Percentiles rank a stretch among this genome's conserved stretches.
Evolutionary conservation across 495 filamentous ascomycete species (phyloP).

Genomic region (Hypoxylon intermedium): DNA sequence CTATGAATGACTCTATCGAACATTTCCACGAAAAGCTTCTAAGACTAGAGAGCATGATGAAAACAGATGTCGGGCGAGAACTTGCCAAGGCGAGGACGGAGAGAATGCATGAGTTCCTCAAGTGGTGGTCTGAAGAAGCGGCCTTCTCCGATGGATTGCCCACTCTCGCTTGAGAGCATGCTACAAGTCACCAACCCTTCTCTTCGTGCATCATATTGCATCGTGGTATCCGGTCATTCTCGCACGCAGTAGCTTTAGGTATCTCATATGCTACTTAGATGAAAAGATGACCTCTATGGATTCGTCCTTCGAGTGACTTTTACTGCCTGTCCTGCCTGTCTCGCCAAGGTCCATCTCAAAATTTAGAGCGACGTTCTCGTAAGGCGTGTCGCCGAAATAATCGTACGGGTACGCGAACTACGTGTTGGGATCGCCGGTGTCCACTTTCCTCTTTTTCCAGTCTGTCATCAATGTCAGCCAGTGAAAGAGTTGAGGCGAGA

Average conservation of each 20-base stretch:
- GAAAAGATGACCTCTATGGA: too few relatives aligned
- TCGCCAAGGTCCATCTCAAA: slow-evolving; percentile 39
- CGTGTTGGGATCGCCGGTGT: slow-evolving; percentile 42
- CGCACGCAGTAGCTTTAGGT: too few relatives aligned
- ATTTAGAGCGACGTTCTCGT: slow-evolving; percentile 48
- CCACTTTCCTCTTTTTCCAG: too few relatives aligned
- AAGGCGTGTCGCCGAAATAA: slow-evolving; percentile 42
- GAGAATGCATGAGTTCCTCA: slow-evolving; percentile 66
- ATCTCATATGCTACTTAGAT: too few relatives aligned
- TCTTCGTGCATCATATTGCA: background rate
- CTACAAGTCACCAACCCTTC: background rate
- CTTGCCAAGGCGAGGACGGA: slow-evolving; percentile 71
- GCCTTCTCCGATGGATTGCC: slow-evolving; percentile 23
- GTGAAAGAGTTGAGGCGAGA: too few relatives aligned
- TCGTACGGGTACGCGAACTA: slow-evolving; percentile 44
- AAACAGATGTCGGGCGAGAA: slow-evolving; percentile 72
- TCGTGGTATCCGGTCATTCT: background rate
- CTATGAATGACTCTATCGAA: slow-evolving; percentile 68
- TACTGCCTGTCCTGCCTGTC: slow-evolving; percentile 22
- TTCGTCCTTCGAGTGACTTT: too few relatives aligned
- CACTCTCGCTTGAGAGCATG: background rate
- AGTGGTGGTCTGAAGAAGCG: slow-evolving; percentile 77
- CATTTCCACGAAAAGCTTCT: slow-evolving; percentile 85
- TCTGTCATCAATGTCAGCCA: too few relatives aligned
- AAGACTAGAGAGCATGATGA: slow-evolving; percentile 79